Conservation (phyloP, 345 rosid species). For the Dovyalis caffra region DNA sequence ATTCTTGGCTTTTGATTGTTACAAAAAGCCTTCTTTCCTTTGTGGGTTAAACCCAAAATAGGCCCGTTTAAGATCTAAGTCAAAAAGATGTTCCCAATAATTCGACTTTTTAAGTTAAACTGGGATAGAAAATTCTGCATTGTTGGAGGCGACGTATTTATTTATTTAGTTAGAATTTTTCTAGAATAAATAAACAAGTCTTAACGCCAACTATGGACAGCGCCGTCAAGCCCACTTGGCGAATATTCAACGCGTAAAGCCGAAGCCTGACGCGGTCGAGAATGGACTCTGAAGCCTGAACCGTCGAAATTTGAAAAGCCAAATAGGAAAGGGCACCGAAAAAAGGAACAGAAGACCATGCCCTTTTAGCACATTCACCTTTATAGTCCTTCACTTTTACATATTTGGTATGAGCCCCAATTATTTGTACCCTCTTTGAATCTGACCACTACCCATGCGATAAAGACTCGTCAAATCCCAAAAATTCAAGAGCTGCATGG, state of each 20-base stretch:
- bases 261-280: constrained; percentile 20
- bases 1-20: too few species aligned
- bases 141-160: background rate
- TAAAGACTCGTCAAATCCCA: background rate
- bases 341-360: background rate
- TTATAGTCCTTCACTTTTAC: background rate
- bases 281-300: background rate
- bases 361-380: background rate
- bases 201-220: background rate
- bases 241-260: constrained; percentile 22
- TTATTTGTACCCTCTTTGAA: background rate
- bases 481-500: background rate
- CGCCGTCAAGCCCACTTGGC: constrained; percentile 18
- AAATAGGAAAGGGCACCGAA: background rate
- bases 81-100: background rate
- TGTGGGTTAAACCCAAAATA: too few species aligned
- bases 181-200: background rate
- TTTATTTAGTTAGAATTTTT: too few species aligned
- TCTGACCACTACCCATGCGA: background rate
- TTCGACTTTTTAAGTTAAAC: background rate
- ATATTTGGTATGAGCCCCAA: background rate
- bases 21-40: background rate
- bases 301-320: background rate
- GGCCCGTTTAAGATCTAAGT: too few species aligned
- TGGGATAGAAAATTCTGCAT: background rate